Evolutionary conservation across 495 filamentous ascomycete genomes (phyloP), one percentile per base, ranked within the genome.

Genomic region (Penicillium samsonianum): DNA sequence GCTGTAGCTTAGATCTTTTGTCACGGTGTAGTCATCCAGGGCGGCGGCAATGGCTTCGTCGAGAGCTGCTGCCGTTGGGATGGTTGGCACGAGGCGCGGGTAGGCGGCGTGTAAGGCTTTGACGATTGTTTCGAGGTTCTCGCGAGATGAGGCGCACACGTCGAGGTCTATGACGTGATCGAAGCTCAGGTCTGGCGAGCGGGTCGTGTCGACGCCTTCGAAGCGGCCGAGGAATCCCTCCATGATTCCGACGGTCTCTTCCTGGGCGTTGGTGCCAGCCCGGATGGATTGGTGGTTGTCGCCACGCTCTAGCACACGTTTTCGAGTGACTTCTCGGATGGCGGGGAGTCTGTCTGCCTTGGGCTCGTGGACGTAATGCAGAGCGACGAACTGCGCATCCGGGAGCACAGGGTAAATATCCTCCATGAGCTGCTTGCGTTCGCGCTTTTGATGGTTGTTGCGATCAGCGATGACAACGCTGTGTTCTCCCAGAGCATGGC

Each of bases 271-370:
- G 31, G 81, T 84, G 12, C 84, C 87, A 5, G 93, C 80, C 56
- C 93, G 92, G 64, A 99, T 99, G 11, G 93, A 97, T 69, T 99
- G 94, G 65, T 99, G 94, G 67, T 97, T 98, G 70, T 99, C 91
- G 0, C 94, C 94, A 14, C 94, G 90, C 1, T 81, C 76, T 22
- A 97, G 75, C 0, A 99, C 90, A 12, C 94, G 87, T 43, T 85
- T 78, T 43, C 84, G 86, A 0, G 90, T 96, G n/a, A 91, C 79
- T 48, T 84, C 76, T 10, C 86, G 82, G 54, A 98, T 91, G 4
- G 76, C 69, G 23, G 88, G 80, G 4, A 77, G 67, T 69, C 85
- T 70, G 59, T 80, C 50, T 20, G 65, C 60, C 47, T 82, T 82
- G 22, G 86, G 84, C 38, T 92, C 84, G 63, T 99, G 94, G 2